Base-by-base conservation (phyloP, 495 filamentous ascomycete genomes). In the Podospora pseudoanserina region DNA sequence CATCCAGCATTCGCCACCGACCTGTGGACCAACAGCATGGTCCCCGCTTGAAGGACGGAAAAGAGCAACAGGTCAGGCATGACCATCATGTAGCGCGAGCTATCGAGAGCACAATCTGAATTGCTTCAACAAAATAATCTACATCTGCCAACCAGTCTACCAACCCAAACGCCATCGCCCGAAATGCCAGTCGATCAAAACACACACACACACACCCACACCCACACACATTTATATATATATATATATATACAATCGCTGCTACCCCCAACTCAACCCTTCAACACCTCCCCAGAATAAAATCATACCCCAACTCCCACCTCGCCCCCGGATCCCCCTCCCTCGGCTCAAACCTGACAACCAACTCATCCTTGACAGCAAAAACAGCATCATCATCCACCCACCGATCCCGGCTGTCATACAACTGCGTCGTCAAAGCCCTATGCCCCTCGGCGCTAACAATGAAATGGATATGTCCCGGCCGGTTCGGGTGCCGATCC, bases 391-490 rank as follows among this genome's bases (percentile, higher is more conserved):
- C 91, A 57, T 92, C 82, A 26, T 74, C 74, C 23, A 91, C 78
- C 68, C 91, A 85, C 68, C 83, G 76, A 70, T 89, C 89, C 28
- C 85, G 81, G 65, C 83, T 74, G 72, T 93, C 90, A 72, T 92
- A 93, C 59, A 92, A 82, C 76, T 94, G 91, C 16, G 91, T 93
- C 0, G 86, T 87, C 68, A 93, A 77, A 9, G 88, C 77, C 65
- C 87, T 69, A 69, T 77, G 74, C 7, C 76, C 80, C 2, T 67
- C 59, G 11, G 75, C 76, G 26, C 74, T 74, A 23, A 81, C 78
- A 70, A 92, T 85, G 71, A 92, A 90, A 73, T 94, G 90, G 66
- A 93, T 90, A 70, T 93, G 90, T 23, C 87, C 90, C 28, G 91
- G 91, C n/a, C 91, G 79, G 77, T 87, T 88, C 3, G 88, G 86